Conservation (phyloP, 140 eudicot genomes). For the Anethum foeniculum region DNA sequence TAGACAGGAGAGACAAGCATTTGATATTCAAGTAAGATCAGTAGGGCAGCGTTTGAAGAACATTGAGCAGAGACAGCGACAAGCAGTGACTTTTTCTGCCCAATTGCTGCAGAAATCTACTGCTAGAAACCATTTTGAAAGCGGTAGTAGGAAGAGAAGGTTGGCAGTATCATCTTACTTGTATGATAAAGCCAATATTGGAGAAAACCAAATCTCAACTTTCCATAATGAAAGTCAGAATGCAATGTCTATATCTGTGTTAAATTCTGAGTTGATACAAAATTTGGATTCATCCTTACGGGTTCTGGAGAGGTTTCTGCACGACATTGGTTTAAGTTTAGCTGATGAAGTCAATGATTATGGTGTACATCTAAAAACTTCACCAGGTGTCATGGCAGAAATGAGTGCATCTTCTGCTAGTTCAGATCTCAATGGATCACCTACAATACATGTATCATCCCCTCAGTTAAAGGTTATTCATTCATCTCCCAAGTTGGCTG, state of each 20-base stretch:
- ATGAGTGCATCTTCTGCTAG: constrained; percentile 25
- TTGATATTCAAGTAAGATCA: constrained; percentile 28
- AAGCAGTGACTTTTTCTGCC: constrained; percentile 38
- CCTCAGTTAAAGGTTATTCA: constrained; percentile 14
- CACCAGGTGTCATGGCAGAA: constrained; percentile 17
- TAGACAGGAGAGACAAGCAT: constrained; percentile 49
- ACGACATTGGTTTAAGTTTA: constrained; percentile 16
- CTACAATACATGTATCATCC: constrained; percentile 7
- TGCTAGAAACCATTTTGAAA: constrained; percentile 24
- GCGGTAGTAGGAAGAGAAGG: constrained; percentile 53
- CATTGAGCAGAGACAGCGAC: constrained; percentile 44
- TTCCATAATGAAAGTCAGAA: constrained; percentile 21
- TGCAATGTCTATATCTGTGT: constrained; percentile 17
- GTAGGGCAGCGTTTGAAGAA: constrained; percentile 34
- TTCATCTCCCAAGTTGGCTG: constrained; percentile 23
- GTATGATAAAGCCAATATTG: constrained; percentile 37
- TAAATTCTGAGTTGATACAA: constrained; percentile 28
- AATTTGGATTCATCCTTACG: constrained; percentile 43
- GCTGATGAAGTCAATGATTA: constrained; percentile 25
- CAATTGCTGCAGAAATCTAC: constrained; percentile 46
- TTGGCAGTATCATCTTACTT: constrained; percentile 38
- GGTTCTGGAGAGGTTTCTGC: constrained; percentile 41
- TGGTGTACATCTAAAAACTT: constrained; percentile 11
- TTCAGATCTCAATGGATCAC: constrained; percentile 23
- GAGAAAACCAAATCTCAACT: constrained; percentile 17